Conservation (phyloP, 2,329 filamentous ascomycete genomes). For the Aspergillus latus region DNA sequence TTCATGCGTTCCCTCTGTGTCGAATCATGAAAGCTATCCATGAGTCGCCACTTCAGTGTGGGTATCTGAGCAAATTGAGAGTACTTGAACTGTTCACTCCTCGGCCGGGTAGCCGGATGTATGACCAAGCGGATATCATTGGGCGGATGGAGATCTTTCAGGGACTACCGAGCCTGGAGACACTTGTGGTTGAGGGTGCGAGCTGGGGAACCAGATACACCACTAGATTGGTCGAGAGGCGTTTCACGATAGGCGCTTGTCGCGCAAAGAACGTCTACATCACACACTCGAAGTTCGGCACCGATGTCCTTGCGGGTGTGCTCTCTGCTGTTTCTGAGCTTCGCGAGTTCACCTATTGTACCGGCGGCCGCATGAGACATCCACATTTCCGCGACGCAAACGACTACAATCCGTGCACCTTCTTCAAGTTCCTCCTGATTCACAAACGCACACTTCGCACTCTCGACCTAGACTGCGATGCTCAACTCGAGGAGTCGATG, state of each 20-base stretch:
- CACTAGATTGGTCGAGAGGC: too few species aligned
- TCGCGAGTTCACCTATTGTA: neutral
- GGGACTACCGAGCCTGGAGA: neutral
- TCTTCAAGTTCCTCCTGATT: neutral
- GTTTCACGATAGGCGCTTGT: neutral
- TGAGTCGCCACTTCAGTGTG: neutral
- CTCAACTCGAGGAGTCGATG: neutral
- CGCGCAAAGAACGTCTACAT: too few species aligned
- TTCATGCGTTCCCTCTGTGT: neutral
- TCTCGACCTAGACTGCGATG: neutral
- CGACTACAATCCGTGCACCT: neutral
- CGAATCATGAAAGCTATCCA: neutral
- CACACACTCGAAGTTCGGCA: neutral
- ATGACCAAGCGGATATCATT: neutral
- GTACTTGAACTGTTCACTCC: neutral
- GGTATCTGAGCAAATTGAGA: neutral
- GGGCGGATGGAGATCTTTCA: neutral
- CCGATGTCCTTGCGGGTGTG: neutral
- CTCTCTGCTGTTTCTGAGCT: neutral
- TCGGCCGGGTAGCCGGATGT: conserved; percentile 16
- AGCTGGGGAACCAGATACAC: neutral
- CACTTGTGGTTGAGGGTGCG: neutral
- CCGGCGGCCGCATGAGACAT: neutral
- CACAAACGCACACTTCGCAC: neutral
- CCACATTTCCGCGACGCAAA: neutral